Conservation (phyloP, 2,329 filamentous ascomycete species). For the Curvularia sp. region DNA sequence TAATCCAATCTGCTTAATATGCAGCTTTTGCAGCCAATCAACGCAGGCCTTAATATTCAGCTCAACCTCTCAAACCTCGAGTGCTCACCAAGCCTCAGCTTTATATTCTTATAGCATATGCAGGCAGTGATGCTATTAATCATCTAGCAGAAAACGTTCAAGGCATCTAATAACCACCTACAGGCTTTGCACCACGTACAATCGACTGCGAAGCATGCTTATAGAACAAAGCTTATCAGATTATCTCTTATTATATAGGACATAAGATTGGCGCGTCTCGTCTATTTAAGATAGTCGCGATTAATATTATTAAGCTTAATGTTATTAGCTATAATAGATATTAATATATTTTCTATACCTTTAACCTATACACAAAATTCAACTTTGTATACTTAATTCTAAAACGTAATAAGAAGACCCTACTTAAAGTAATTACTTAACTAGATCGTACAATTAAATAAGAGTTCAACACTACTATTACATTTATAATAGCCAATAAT, state of each 20-base stretch:
- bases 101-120: constrained; percentile 1
- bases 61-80: constrained; percentile 3
- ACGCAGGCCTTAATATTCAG: constrained; percentile 6
- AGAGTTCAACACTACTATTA: constrained; percentile 19
- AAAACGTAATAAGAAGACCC: constrained; percentile 11
- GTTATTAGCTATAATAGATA: constrained; percentile 1
- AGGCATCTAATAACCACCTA: background rate
- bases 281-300: background rate
- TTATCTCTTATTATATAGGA: constrained; percentile 1
- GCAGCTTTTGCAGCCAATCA: constrained; percentile 4
- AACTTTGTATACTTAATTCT: constrained; percentile 7
- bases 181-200: background rate
- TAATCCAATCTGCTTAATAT: background rate
- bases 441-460: constrained; percentile 20
- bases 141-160: background rate
- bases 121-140: constrained; percentile 7
- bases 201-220: constrained; percentile 7
- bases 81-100: constrained; percentile 1
- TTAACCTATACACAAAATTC: constrained; percentile 5
- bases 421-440: constrained; percentile 50
- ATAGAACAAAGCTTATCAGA: constrained; percentile 4
- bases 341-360: background rate
- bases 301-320: background rate
- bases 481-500: constrained; percentile 16
- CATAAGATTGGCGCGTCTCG: constrained; percentile 1